Percentiles rank a stretch among this genome's conserved stretches.
Evolutionary conservation across 257 asterid genomes (phyloP).

Genomic region (Mitragyna speciosa): DNA sequence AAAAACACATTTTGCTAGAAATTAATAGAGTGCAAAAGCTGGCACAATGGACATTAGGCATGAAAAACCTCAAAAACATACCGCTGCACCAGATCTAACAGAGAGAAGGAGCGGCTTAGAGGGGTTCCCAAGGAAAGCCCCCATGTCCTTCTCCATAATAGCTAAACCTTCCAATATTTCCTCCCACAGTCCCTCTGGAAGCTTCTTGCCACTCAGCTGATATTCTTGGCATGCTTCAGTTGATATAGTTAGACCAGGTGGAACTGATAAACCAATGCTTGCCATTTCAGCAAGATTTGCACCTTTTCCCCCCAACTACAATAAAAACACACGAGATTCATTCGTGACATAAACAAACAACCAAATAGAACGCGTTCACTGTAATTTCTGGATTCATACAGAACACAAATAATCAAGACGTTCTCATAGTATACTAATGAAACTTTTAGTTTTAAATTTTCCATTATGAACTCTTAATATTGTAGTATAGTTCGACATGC

Average conservation of each 20-base stretch:
- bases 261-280: slow-evolving; percentile 89
- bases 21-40: background rate
- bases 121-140: slow-evolving; percentile 84
- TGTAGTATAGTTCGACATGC: background rate
- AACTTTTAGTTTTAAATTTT: background rate
- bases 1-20: background rate
- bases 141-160: slow-evolving; percentile 74
- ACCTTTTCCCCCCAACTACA: slow-evolving; percentile 91
- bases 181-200: slow-evolving; percentile 77
- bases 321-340: background rate
- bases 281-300: slow-evolving; percentile 99
- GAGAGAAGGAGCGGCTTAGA: slow-evolving; percentile 85
- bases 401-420: background rate
- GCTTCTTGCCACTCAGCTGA: slow-evolving; percentile 65
- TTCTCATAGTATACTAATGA: background rate
- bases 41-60: background rate
- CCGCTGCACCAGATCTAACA: slow-evolving; percentile 93
- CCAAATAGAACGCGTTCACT: background rate
- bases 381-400: background rate
- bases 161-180: slow-evolving; percentile 72
- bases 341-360: background rate
- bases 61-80: slow-evolving; percentile 28
- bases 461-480: background rate
- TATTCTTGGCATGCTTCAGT: slow-evolving; percentile 96
- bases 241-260: slow-evolving; percentile 94